Evolutionary conservation across 1,284 basidiomycete genomes (phyloP).

Genomic region (Meira nashicola): DNA sequence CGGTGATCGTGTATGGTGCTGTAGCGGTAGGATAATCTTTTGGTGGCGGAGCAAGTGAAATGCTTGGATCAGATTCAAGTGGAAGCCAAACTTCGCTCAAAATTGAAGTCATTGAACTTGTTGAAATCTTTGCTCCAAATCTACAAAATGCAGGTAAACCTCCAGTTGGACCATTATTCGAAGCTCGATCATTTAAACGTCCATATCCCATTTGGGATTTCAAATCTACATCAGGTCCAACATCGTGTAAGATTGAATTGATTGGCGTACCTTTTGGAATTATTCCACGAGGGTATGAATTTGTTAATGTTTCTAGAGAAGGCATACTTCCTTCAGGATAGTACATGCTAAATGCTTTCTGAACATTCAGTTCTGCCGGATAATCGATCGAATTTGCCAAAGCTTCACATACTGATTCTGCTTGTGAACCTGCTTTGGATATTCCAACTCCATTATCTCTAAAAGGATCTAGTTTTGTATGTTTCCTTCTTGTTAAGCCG

Average conservation of each 20-base stretch:
- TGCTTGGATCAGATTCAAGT: neutral
- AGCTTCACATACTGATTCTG: no score
- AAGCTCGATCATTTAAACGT: neutral
- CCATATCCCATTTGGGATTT: constrained; percentile 18
- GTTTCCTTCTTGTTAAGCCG: no score
- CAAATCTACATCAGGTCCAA: constrained; percentile 25
- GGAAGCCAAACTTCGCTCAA: constrained; percentile 24
- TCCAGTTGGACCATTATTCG: constrained; percentile 18
- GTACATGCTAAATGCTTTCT: constrained; percentile 16
- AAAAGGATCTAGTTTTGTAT: no score
- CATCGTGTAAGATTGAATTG: constrained; percentile 12
- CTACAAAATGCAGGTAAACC: constrained; percentile 26
- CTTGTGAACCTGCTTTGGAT: no score
- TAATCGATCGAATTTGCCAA: no score
- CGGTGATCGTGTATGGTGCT: no score
- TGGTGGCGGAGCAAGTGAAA: neutral
- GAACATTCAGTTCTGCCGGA: neutral
- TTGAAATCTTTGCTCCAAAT: constrained; percentile 20
- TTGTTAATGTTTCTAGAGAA: constrained; percentile 18
- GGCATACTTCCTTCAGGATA: constrained; percentile 21
- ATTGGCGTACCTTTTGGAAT: constrained; percentile 5
- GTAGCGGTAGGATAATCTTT: no score
- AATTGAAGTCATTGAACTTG: constrained; percentile 14
- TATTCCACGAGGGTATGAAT: constrained; percentile 13
- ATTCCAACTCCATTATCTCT: no score